Evolutionary conservation across 1,284 basidiomycete species (phyloP), one percentile per base, ranked within the genome.

Genomic region (Heliocybe sulcata): DNA sequence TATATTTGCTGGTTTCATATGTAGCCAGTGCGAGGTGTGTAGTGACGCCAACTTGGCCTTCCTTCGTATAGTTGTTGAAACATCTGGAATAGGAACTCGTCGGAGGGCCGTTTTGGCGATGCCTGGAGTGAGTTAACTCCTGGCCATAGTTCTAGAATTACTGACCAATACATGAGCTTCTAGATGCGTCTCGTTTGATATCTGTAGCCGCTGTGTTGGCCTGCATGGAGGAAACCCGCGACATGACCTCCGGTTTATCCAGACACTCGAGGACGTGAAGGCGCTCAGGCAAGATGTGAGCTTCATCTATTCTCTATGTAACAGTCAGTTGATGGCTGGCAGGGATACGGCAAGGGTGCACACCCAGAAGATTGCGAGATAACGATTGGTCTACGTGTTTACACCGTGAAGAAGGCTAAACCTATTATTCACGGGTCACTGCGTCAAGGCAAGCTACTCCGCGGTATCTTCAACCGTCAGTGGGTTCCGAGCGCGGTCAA

Each of bases 341-440:
- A 49, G 47, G 22, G 4, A 20, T 49, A 49, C 23, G 47, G 20
- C 23, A 26, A 16, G 20, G 47, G 16, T 11, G 29, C 29, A 12
- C 23, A 49, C 14, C 47, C 47, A 16, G 38, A 42, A n/a, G 38
- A 42, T 20, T 16, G 19, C 16, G 38, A 49, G 22, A 49, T 49
- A 12, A 49, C 47, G 14, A 25, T 49, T n/a, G 47, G 47, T 49
- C 23, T 49, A 25, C 47, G 47, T 8, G 47, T 49, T 49, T 49
- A 49, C 22, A 49, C 47, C 12, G 6, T 49, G 6, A 14, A 16
- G 11, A 6, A 49, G 4, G 22, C 47, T n/a, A 11, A 25, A 25
- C 23, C 47, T 14, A 49, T 6, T 8, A 42, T 42, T n/a, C 19
- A 6, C 6, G 38, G 38, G 16, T n/a, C 38, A 42, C 19, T 42